Conservation (phyloP, 495 filamentous ascomycete genomes). For the Corynascus novoguineensis region DNA sequence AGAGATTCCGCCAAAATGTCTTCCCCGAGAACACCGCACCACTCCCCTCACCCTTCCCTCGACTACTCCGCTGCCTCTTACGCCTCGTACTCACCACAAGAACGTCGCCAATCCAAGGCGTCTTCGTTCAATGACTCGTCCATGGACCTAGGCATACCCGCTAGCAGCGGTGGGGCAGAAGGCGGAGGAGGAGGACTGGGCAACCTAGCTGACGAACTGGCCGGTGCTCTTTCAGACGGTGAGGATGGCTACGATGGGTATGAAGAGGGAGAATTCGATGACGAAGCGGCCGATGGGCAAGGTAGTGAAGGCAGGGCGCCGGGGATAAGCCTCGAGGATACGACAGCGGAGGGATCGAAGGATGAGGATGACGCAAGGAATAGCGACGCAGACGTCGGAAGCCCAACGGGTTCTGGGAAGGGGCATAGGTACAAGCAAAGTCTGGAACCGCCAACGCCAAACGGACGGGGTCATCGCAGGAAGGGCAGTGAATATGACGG, state of each 20-base stretch:
- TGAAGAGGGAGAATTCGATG: slow-evolving; percentile 43
- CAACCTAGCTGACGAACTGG: slow-evolving; percentile 77
- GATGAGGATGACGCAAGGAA: slow-evolving; percentile 30
- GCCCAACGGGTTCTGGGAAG: slow-evolving; percentile 22
- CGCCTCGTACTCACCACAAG: slow-evolving; percentile 37
- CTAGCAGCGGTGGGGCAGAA: slow-evolving; percentile 31
- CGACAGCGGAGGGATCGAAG: background rate
- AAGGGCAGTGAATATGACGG: slow-evolving; percentile 53
- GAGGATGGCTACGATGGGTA: slow-evolving; percentile 59
- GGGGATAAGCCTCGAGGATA: slow-evolving; percentile 29
- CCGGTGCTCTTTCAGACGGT: slow-evolving; percentile 52
- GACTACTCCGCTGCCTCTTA: slow-evolving; percentile 48
- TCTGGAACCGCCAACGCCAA: slow-evolving; percentile 36
- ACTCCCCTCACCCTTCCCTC: slow-evolving; percentile 62
- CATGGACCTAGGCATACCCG: slow-evolving; percentile 47
- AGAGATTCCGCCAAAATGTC: slow-evolving; percentile 17
- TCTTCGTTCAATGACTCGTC: slow-evolving; percentile 59
- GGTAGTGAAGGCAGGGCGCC: slow-evolving; percentile 41
- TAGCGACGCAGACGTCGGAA: slow-evolving; percentile 44
- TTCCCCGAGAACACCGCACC: slow-evolving; percentile 60
- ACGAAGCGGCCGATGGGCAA: slow-evolving; percentile 53
- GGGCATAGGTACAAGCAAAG: slow-evolving; percentile 22
- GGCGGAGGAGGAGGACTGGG: slow-evolving; percentile 64
- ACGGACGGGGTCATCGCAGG: slow-evolving; percentile 39
- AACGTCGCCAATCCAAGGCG: slow-evolving; percentile 47